phyloP scores from a whole-genome alignment of 352 stramenopile genomes.

The Phytophthora pluvialis region DNA sequence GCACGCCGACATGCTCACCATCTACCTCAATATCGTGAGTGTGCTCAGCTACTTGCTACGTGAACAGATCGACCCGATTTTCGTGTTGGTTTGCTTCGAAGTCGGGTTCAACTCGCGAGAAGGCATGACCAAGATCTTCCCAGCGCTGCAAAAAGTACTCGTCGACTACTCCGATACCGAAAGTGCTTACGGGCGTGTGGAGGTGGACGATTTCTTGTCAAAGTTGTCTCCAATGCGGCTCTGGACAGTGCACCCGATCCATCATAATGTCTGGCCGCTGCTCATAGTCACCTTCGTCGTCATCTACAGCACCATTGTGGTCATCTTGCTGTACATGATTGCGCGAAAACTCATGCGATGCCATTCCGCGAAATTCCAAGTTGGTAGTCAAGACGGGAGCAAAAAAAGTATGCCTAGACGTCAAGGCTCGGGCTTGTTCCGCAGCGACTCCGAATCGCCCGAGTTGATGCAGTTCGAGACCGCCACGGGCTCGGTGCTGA shows the following conservation, averaged over 20 bases:
- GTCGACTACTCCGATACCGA: conserved; percentile 20
- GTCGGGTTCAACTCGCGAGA: conserved; percentile 31
- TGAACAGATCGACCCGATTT: conserved; percentile 42
- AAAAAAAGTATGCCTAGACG: conserved; percentile 8
- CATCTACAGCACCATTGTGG: conserved; percentile 34
- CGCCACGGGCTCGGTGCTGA: conserved; percentile 36
- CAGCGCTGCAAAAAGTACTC: conserved; percentile 21
- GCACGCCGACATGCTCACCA: conserved; percentile 44
- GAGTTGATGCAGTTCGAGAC: conserved; percentile 45
- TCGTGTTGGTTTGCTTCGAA: conserved; percentile 40
- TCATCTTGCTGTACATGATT: conserved; percentile 40
- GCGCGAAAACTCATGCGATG: conserved; percentile 28
- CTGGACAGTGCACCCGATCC: conserved; percentile 33
- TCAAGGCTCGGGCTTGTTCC: conserved; percentile 15
- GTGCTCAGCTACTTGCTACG: conserved; percentile 41
- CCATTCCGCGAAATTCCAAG: conserved; percentile 12
- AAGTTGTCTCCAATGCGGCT: conserved; percentile 41
- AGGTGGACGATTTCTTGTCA: conserved; percentile 32
- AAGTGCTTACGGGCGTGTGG: conserved; percentile 13
- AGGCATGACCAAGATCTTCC: conserved; percentile 22
- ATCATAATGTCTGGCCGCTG: conserved; percentile 27
- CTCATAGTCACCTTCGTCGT: conserved; percentile 28
- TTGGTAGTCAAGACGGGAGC: conserved; percentile 1
- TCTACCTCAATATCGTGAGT: conserved; percentile 41
- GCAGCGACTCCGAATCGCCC: conserved; percentile 14